These are phyloP conservation scores for Tinospora cordifolia DNA, from an alignment of 164 flowering plant genomes.

Conservation along the genomic window DNA sequence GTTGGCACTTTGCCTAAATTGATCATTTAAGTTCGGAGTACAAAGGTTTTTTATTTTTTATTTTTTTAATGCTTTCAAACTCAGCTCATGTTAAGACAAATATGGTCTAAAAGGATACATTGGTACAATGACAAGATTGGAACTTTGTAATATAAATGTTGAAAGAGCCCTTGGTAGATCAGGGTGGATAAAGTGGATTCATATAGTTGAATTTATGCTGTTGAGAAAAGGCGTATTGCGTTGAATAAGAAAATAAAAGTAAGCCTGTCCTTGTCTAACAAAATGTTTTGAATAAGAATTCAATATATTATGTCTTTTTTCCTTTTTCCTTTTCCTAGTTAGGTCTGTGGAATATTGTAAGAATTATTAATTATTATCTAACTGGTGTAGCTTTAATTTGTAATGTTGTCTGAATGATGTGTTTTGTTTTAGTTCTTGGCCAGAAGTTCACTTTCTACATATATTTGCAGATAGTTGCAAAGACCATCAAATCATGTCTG, in stretches of 20 bases:
- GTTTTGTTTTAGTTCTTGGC: neutral
- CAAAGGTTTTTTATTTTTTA: no score
- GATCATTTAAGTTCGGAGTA: neutral
- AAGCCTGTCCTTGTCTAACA: neutral
- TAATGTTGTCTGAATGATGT: no score
- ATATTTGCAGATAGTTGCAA: slow-evolving; percentile 64
- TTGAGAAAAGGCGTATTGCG: no score
- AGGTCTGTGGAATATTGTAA: no score
- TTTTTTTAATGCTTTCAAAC: neutral
- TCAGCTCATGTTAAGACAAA: neutral
- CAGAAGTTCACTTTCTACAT: neutral
- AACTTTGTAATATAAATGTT: no score
- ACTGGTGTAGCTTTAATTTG: no score
- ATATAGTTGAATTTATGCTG: no score
- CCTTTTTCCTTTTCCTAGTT: no score
- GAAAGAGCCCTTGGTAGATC: no score
- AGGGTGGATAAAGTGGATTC: no score
- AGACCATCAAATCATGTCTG: slow-evolving; percentile 82
- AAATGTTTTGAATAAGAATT: neutral
- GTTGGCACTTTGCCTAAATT: slow-evolving; percentile 32
- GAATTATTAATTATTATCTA: no score
- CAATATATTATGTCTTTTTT: no score
- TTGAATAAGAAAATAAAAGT: neutral
- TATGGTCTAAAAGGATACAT: neutral
- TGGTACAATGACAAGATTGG: neutral